phyloP scores from a whole-genome alignment of 1,284 basidiomycete genomes.

The Cryptococcus sp. region DNA sequence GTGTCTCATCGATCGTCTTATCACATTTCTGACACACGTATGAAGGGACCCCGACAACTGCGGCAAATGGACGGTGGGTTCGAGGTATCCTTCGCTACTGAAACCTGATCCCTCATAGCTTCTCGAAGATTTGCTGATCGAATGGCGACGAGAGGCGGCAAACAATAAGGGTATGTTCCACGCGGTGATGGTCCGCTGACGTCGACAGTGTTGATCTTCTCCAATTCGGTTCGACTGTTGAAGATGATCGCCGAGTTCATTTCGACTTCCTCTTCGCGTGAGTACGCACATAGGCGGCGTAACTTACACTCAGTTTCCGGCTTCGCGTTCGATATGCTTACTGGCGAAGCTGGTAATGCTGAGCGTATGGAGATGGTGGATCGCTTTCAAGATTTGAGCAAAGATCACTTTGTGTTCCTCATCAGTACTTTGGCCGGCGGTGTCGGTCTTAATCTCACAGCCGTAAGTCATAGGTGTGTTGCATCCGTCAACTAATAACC shows the following conservation, averaged over 20 bases:
- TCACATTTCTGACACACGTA: neutral
- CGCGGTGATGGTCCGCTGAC: conserved; percentile 10
- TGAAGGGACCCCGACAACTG: conserved; percentile 53
- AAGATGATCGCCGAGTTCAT: conserved; percentile 56
- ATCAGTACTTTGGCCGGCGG: conserved; percentile 50
- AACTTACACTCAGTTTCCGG: conserved; percentile 34
- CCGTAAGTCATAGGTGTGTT: conserved; percentile 29
- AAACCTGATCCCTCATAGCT: conserved; percentile 36
- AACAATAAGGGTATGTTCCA: conserved; percentile 47
- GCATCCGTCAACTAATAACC: neutral
- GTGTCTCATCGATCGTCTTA: conserved; percentile 9
- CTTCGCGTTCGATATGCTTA: conserved; percentile 51
- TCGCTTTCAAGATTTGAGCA: conserved; percentile 53
- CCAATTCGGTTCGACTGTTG: conserved; percentile 55
- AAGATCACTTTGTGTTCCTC: conserved; percentile 52
- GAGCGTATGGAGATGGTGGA: conserved; percentile 55
- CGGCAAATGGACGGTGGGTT: conserved; percentile 57
- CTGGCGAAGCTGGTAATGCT: conserved; percentile 52
- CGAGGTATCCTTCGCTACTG: neutral
- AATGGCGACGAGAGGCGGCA: conserved; percentile 53
- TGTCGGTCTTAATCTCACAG: conserved; percentile 50
- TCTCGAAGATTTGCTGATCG: conserved; percentile 48
- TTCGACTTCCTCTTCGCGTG: conserved; percentile 34
- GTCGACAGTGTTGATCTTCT: conserved; percentile 54
- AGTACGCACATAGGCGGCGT: conserved; percentile 37